Evolutionary conservation across 2,329 filamentous ascomycete genomes (phyloP), one percentile per base, ranked within the genome.

Genomic region (Thermochaetoides dissita): DNA sequence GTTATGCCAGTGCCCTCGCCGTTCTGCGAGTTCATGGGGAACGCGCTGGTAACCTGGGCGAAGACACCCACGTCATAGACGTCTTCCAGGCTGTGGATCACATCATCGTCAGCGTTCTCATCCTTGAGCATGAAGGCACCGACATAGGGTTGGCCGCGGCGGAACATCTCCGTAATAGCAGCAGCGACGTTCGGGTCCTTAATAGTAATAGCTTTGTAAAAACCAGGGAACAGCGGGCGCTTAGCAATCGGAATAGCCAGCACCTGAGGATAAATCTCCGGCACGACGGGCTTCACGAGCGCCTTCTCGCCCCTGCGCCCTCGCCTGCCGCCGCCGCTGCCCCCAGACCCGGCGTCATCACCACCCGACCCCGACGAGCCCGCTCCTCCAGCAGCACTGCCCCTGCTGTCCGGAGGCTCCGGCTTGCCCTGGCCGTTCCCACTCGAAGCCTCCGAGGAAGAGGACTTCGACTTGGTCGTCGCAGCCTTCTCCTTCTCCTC

Each of bases 201-300:
- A 52, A 98, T 94, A 3, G 89, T 98, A 52, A 98, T 91, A 8
- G 91, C 89, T 64, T 98, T 98, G 68, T 98, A 98, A 63, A 96
- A 98, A 1, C 91, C 91, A 1, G 91, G 91, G 63, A 96, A 98
- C 9, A 98, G 68, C 8, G 91, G 91, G 41, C 91, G 75, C 60
- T 93, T 87, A 29, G 86, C 84, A 55, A 98, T 95, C 7, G 91
- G 91, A 43, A 98, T 94, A 2, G 89, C 89, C 73, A 98, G 85
- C 42, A 98, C 88, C 59, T 96, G 91, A 3, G 91, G 91, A 59
- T 98, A 98, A 36, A 95, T 80, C 47, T 98, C 91, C 10, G 91
- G 91, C 10, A 96, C 82, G 3, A 81, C 76, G 2, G 87, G 84
- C 64, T 96, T 96, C 54, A 86, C 78, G 34, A 96, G 69, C 24